Evolutionary conservation across 345 rosid species (phyloP).

Genomic region (Lenwebbia sp.): DNA sequence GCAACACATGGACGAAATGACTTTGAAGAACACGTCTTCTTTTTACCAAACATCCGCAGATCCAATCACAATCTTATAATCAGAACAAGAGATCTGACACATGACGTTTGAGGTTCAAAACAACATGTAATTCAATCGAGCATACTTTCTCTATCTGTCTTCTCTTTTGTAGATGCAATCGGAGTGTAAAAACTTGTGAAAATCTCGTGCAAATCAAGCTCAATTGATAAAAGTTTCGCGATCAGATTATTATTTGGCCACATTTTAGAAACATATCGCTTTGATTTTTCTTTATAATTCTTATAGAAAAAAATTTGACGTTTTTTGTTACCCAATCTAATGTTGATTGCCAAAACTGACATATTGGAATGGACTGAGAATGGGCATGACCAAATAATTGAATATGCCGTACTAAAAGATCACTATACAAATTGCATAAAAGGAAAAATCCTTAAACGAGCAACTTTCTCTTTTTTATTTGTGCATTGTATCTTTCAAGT

Average conservation of each 20-base stretch:
- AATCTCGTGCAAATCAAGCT: background rate
- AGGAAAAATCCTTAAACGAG: background rate
- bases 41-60: too few species aligned
- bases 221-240: background rate
- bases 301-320: background rate
- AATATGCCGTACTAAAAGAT: background rate
- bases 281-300: background rate
- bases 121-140: background rate
- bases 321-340: background rate
- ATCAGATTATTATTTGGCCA: background rate
- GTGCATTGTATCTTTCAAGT: too few species aligned
- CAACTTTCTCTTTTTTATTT: background rate
- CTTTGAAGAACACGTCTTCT: too few species aligned
- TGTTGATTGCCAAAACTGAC: background rate
- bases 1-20: background rate
- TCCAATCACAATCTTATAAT: too few species aligned
- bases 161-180: background rate
- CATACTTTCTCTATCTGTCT: background rate
- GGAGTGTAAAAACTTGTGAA: background rate
- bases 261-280: background rate
- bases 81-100: background rate
- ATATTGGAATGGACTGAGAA: background rate
- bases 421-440: background rate
- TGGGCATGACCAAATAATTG: background rate
- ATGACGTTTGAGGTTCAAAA: background rate